A percentile compares a stretch with the other conserved stretches of the same genome.
Evolutionary conservation across 805 yeast genomes (phyloP).

Genomic region (Debaryomyces prosopidis): DNA sequence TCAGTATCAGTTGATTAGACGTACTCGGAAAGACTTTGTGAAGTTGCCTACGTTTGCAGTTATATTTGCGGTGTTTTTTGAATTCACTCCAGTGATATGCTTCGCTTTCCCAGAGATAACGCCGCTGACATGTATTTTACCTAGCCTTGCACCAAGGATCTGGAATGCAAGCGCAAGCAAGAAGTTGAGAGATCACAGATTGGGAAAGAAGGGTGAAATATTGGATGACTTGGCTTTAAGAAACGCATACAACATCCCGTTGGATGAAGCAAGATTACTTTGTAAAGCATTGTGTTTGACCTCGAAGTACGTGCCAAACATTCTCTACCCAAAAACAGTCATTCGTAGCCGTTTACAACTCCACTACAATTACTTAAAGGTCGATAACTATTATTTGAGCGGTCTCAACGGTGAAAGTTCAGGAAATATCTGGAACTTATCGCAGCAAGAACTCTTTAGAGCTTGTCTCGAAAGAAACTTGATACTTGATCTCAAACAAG

Average conservation of each 20-base stretch:
- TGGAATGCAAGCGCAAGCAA: constrained; percentile 22
- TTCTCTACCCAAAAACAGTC: constrained; percentile 36
- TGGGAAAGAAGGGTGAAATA: constrained; percentile 10
- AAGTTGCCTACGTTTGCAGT: constrained; percentile 57
- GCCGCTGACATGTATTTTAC: constrained; percentile 59
- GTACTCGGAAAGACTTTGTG: constrained; percentile 51
- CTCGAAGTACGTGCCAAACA: constrained; percentile 40
- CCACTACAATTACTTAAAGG: constrained; percentile 45
- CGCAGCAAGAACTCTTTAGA: constrained; percentile 50
- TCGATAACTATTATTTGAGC: constrained; percentile 52
- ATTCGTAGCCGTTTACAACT: constrained; percentile 36
- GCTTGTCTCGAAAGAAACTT: constrained; percentile 60
- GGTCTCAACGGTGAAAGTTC: constrained; percentile 28
- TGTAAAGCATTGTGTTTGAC: constrained; percentile 37
- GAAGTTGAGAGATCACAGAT: constrained; percentile 8
- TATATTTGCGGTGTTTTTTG: constrained; percentile 50
- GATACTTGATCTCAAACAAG: constrained; percentile 32
- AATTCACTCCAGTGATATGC: constrained; percentile 54
- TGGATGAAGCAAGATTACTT: constrained; percentile 35
- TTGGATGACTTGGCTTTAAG: constrained; percentile 29
- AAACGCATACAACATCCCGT: constrained; percentile 50
- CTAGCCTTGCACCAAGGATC: constrained; percentile 41
- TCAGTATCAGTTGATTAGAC: constrained; percentile 49
- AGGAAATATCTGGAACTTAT: constrained; percentile 47
- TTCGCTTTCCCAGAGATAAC: constrained; percentile 54